Percentiles rank a stretch among this genome's conserved stretches.
These are phyloP conservation scores for Mortierella sp. DNA, from an alignment of 371 early-diverging fungal species.

Conservation along the genomic window DNA sequence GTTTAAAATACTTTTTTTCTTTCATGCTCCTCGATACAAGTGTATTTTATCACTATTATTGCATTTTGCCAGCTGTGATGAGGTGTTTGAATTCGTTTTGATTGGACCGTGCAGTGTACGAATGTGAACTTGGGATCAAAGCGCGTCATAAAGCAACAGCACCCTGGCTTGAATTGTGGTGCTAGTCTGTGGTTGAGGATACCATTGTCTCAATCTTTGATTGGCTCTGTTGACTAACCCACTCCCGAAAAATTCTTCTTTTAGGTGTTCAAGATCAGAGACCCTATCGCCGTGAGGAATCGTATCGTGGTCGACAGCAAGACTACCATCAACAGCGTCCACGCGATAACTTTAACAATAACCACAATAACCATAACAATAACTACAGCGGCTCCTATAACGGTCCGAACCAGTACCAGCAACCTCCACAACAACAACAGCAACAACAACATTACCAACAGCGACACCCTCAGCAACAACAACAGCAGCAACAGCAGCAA, in stretches of 20 bases:
- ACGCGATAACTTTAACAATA: slow-evolving; percentile 30
- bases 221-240: background rate
- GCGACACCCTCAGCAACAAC: slow-evolving; percentile 22
- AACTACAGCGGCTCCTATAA: slow-evolving; percentile 8
- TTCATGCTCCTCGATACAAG: background rate
- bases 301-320: slow-evolving; percentile 35
- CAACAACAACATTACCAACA: slow-evolving; percentile 15
- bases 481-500: slow-evolving; percentile 21
- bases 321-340: slow-evolving; percentile 34
- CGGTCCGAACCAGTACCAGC: slow-evolving; percentile 15
- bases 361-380: slow-evolving; percentile 11
- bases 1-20: no score
- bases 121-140: background rate
- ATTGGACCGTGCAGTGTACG: background rate
- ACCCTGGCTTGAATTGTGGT: background rate
- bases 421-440: slow-evolving; percentile 14
- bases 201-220: background rate
- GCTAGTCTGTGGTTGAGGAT: no score
- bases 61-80: background rate
- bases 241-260: background rate
- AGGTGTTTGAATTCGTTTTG: background rate
- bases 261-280: slow-evolving; percentile 47
- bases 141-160: slow-evolving; percentile 6
- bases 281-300: slow-evolving; percentile 52
- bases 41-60: slow-evolving; percentile 3